Percentiles rank a stretch among this genome's conserved stretches.
Evolutionary conservation across 257 asterid species (phyloP).

Genomic region (Nicotiana otophora): DNA sequence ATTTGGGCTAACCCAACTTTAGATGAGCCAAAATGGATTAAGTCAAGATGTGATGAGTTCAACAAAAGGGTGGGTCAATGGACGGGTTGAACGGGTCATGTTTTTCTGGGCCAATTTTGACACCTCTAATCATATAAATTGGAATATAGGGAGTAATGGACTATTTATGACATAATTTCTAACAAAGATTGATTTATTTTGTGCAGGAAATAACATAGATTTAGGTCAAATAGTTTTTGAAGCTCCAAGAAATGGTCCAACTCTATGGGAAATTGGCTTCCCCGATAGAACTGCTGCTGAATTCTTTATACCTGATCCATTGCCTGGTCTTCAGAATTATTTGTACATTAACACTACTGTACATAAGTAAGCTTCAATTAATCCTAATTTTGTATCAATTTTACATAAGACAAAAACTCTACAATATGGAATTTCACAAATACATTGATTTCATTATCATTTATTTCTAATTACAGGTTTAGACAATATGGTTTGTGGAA

Average conservation of each 20-base stretch:
- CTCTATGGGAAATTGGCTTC: conserved; percentile 38
- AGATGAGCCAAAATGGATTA: too few species aligned
- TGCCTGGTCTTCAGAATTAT: conserved; percentile 13
- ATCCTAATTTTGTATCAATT: background rate
- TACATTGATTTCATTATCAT: background rate
- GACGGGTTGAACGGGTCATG: too few species aligned
- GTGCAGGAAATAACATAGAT: too few species aligned
- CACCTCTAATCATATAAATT: too few species aligned
- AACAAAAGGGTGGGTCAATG: too few species aligned
- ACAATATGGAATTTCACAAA: background rate
- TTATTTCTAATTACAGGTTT: conserved; percentile 2
- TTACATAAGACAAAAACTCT: too few species aligned
- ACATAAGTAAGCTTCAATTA: background rate
- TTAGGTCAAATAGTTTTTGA: too few species aligned
- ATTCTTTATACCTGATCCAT: conserved; percentile 30
- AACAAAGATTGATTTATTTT: background rate
- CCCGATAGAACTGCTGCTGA: conserved; percentile 33
- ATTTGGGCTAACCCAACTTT: too few species aligned
- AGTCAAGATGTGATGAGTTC: too few species aligned
- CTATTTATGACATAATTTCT: background rate
- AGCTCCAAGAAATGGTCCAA: conserved; percentile 2
- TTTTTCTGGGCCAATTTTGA: too few species aligned
- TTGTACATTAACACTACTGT: conserved; percentile 8
- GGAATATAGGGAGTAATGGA: too few species aligned
- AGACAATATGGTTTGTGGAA: conserved; percentile 36